Evolutionary conservation across 768 basidiomycete species (phyloP).

Genomic region (Amyloporia xantha): DNA sequence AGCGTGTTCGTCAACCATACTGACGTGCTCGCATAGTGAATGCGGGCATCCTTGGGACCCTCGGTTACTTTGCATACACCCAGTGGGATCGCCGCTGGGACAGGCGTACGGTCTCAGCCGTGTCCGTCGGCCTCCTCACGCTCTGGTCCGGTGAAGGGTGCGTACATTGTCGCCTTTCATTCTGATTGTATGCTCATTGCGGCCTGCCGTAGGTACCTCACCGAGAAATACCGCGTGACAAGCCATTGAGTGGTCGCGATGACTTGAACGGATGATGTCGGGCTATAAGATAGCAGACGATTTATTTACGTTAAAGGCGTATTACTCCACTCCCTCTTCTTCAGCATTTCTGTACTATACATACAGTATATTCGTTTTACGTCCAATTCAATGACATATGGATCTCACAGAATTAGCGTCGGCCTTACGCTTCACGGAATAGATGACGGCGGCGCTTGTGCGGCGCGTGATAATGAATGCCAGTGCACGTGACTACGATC

Average conservation of each 20-base stretch:
- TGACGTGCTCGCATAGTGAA: slow-evolving; percentile 40
- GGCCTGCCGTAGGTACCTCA: slow-evolving; percentile 27
- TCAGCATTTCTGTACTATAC: not conserved
- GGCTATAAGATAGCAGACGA: not conserved
- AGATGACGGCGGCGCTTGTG: too few species aligned
- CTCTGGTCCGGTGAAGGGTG: slow-evolving; percentile 67
- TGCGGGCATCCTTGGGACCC: slow-evolving; percentile 49
- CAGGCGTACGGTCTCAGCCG: slow-evolving; percentile 27
- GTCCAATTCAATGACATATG: not conserved
- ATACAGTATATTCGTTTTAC: not conserved
- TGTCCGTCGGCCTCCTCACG: slow-evolving; percentile 32
- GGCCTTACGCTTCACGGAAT: too few species aligned
- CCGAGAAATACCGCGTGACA: slow-evolving; percentile 33
- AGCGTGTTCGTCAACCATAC: not conserved
- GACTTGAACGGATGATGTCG: not conserved
- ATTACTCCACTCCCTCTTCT: not conserved
- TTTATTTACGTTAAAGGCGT: not conserved
- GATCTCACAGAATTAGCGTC: too few species aligned
- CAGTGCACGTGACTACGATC: too few species aligned
- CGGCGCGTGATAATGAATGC: too few species aligned
- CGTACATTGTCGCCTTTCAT: slow-evolving; percentile 17
- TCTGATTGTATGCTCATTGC: not conserved
- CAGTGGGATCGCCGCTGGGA: slow-evolving; percentile 70
- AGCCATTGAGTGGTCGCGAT: slow-evolving; percentile 10
- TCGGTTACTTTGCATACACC: slow-evolving; percentile 58